phyloP scores from a whole-genome alignment of 768 basidiomycete genomes.

The Botryobasidium botryosum region DNA sequence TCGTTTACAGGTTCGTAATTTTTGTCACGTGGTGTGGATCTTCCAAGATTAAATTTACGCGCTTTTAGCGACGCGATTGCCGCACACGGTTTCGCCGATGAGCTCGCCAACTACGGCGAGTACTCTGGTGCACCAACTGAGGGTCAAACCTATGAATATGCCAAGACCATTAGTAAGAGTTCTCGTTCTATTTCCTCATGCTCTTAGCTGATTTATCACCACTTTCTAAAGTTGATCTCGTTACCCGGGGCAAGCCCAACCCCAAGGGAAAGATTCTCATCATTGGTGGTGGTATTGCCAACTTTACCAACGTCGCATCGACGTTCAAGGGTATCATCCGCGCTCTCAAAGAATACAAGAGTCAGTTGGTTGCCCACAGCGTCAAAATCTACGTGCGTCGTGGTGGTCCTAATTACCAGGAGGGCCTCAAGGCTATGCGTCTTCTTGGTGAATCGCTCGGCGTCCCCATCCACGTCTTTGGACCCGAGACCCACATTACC shows the following conservation, averaged over 20 bases:
- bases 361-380: constrained; percentile 59
- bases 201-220: background rate
- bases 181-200: background rate
- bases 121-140: constrained; percentile 97
- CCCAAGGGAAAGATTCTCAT: constrained; percentile 91
- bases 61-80: constrained; percentile 46
- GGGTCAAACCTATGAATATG: constrained; percentile 98
- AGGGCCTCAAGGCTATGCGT: constrained; percentile 95
- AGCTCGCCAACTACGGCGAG: constrained; percentile 98
- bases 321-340: constrained; percentile 99
- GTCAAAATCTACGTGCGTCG: constrained; percentile 96
- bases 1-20: constrained; percentile 29
- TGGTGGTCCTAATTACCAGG: constrained; percentile 99
- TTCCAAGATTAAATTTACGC: background rate
- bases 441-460: constrained; percentile 90
- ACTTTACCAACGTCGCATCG: constrained; percentile 98
- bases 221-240: constrained; percentile 56
- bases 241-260: constrained; percentile 68
- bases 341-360: constrained; percentile 86
- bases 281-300: constrained; percentile 99
- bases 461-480: constrained; percentile 92
- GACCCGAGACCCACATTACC: constrained; percentile 97
- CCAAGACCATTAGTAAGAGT: constrained; percentile 82
- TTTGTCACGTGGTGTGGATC: background rate
- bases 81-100: constrained; percentile 92